These are phyloP conservation scores for Erythrophleum fordii DNA, from an alignment of 306 rosid species.

Conservation along the genomic window DNA sequence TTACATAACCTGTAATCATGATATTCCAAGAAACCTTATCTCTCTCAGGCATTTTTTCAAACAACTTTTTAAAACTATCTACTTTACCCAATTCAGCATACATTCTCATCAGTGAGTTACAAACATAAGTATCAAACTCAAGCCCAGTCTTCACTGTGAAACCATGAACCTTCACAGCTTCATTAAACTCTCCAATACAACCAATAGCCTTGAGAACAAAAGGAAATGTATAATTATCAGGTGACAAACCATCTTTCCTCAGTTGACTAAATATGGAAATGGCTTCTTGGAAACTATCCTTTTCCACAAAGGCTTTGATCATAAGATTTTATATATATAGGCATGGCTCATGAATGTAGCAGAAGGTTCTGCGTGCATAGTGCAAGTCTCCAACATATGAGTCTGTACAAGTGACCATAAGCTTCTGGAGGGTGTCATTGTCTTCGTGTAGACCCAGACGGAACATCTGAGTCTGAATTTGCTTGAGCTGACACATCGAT, in stretches of 20 bases:
- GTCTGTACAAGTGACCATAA: conserved; percentile 53
- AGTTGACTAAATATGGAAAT: conserved; percentile 52
- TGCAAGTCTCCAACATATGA: conserved; percentile 51
- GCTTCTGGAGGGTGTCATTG: conserved; percentile 56
- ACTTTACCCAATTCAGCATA: conserved; percentile 57
- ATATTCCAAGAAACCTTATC: conserved; percentile 77
- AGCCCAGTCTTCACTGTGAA: conserved; percentile 60
- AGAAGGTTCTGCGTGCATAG: conserved; percentile 55
- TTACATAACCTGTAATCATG: conserved; percentile 61
- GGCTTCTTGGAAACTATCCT: conserved; percentile 45
- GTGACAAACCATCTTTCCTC: conserved; percentile 55
- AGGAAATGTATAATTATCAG: conserved; percentile 79
- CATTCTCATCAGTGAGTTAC: conserved; percentile 78
- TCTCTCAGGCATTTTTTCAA: conserved; percentile 63
- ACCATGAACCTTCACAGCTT: conserved; percentile 68
- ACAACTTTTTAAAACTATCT: conserved; percentile 38
- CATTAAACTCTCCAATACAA: conserved; percentile 47
- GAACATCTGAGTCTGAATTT: conserved; percentile 61
- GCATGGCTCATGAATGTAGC: conserved; percentile 46
- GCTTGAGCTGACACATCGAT: conserved; percentile 62
- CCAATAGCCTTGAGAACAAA: conserved; percentile 71
- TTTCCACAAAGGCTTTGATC: conserved; percentile 55
- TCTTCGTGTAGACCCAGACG: conserved; percentile 60
- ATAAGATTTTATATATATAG: conserved; percentile 62
- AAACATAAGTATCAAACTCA: conserved; percentile 64